These are phyloP conservation scores for Jamesozyma jinghongensis DNA, from an alignment of 805 yeast genomes.

Conservation along the genomic window DNA sequence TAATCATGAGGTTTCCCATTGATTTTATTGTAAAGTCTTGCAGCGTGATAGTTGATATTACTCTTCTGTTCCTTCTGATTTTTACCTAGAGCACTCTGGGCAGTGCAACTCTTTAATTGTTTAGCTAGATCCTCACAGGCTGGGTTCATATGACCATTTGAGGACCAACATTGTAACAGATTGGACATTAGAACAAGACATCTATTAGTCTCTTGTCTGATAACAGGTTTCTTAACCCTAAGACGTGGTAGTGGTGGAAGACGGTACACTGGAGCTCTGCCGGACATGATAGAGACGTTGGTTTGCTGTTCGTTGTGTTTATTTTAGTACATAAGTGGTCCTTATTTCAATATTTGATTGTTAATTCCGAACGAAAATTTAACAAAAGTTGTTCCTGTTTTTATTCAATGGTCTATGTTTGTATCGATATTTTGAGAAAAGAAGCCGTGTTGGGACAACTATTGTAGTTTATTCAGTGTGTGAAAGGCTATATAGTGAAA, in stretches of 20 bases:
- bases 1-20: conserved; percentile 39
- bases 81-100: conserved; percentile 26
- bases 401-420: too few species aligned
- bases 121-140: conserved; percentile 56
- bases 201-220: conserved; percentile 51
- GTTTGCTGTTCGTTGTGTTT: too few species aligned
- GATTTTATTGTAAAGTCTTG: conserved; percentile 40
- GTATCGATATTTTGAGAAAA: too few species aligned
- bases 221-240: conserved; percentile 56
- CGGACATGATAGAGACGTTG: conserved; percentile 31
- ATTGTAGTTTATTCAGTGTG: too few species aligned
- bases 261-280: conserved; percentile 33
- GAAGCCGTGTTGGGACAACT: too few species aligned
- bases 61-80: conserved; percentile 27
- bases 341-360: neutral
- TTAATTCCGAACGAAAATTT: neutral
- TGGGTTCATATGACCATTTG: conserved; percentile 75
- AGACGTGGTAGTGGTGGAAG: conserved; percentile 70
- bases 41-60: conserved; percentile 45
- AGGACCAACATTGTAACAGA: conserved; percentile 90
- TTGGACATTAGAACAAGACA: conserved; percentile 79
- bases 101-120: conserved; percentile 70
- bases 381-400: neutral
- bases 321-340: too few species aligned
- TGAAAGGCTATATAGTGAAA: too few species aligned